phyloP scores from a whole-genome alignment of 2,329 filamentous ascomycete genomes.

The Talaromyces sp. region DNA sequence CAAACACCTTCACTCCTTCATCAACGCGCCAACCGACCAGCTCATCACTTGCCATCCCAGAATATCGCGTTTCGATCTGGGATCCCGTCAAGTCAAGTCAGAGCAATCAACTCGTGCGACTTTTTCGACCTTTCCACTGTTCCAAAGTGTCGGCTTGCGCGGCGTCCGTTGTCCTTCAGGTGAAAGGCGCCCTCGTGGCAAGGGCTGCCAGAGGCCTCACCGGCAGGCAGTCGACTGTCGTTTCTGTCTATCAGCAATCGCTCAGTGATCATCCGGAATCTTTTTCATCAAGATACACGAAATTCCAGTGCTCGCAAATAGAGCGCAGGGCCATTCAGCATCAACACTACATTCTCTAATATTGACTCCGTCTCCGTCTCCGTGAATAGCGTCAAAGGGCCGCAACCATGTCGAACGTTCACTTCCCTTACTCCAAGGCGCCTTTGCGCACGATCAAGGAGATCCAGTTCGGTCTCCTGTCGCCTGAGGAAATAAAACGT shows the following conservation, averaged over 20 bases:
- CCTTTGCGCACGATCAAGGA: conserved; percentile 97
- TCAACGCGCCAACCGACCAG: conserved; percentile 32
- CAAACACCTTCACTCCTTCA: conserved; percentile 41
- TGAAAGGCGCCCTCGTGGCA: conserved; percentile 47
- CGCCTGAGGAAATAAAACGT: conserved; percentile 97
- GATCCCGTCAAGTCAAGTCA: conserved; percentile 34
- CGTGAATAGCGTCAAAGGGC: conserved; percentile 18
- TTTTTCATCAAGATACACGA: neutral
- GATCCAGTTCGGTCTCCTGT: conserved; percentile 97
- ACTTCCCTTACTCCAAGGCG: conserved; percentile 87
- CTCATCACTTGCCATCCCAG: conserved; percentile 32
- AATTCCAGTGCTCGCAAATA: neutral
- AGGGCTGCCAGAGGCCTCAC: conserved; percentile 47
- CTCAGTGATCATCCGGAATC: conserved; percentile 11
- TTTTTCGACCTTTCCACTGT: conserved; percentile 26
- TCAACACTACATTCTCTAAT: neutral
- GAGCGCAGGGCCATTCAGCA: conserved; percentile 4
- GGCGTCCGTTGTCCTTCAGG: conserved; percentile 35
- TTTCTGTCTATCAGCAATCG: conserved; percentile 28
- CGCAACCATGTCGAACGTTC: conserved; percentile 80
- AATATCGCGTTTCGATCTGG: conserved; percentile 43
- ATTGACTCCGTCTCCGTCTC: conserved; percentile 14
- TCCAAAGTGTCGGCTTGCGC: conserved; percentile 30
- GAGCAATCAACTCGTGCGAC: conserved; percentile 26
- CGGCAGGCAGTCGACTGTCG: conserved; percentile 37